Evolutionary conservation across 2,329 filamentous ascomycete genomes (phyloP).

Genomic region (Orbilia javanica): DNA sequence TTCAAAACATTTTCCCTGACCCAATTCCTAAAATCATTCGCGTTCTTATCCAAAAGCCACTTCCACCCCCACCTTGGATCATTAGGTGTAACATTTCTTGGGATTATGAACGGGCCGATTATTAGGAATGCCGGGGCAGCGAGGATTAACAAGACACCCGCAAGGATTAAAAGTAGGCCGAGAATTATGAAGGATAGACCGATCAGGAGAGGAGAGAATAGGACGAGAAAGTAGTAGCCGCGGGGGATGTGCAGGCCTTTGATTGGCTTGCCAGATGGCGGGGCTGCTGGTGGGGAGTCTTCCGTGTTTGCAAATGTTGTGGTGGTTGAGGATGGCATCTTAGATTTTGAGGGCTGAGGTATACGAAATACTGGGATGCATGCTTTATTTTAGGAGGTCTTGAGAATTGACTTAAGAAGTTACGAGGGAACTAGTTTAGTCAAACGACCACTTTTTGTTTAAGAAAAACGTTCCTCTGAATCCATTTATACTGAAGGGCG

Average conservation of each 20-base stretch:
- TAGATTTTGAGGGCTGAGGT: background rate
- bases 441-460: too few relatives aligned
- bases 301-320: conserved; percentile 8
- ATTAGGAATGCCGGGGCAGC: conserved; percentile 48
- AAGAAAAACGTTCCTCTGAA: too few relatives aligned
- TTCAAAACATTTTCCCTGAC: conserved; percentile 35
- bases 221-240: conserved; percentile 54
- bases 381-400: background rate
- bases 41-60: conserved; percentile 49
- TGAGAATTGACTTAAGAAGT: background rate
- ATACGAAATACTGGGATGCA: background rate
- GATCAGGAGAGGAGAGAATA: conserved; percentile 49
- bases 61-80: conserved; percentile 54
- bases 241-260: conserved; percentile 24
- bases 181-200: conserved; percentile 44
- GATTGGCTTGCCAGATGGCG: background rate
- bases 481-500: too few relatives aligned
- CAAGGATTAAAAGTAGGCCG: conserved; percentile 34
- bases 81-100: conserved; percentile 45
- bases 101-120: conserved; percentile 42
- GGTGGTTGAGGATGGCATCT: conserved; percentile 39
- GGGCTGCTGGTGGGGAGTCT: background rate
- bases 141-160: conserved; percentile 42
- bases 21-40: conserved; percentile 37
- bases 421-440: too few relatives aligned